Base-by-base conservation (phyloP, 78 protist genomes). In the Dictyostelium discoideum region DNA sequence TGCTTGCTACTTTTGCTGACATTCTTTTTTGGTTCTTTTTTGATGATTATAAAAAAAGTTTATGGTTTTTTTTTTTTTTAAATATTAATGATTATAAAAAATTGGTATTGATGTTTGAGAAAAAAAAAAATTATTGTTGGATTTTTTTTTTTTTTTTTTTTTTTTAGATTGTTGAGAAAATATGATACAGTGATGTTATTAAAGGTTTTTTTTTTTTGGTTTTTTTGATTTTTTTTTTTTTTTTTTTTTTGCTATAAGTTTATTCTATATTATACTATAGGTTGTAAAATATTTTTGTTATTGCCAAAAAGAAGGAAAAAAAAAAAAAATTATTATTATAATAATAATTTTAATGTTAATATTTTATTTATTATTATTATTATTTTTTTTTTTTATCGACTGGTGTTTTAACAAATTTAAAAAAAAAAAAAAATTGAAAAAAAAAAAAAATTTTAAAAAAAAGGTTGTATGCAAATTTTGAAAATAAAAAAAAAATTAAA, bases 1-100 rank as follows among this genome's bases (percentile, higher is more conserved):
- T 39, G 14, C 24, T 78, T 78, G 84, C 40, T 78, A 24, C 32
- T 79, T 42, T 44, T 42, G n/a, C 6, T 79, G 85, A 79, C 85
- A 79, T 79, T 37, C 37, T 32, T 32, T 1, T 32, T 32, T 32
- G 37, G 0, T 32, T 32, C 37, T 32, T 32, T 32, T 72, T 22
- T 24, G 4, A 26, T 69, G n/a, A 22, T 42, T 69, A 32, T 32
- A 32, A 32, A 10, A 10, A 69, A 24, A 11, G 32, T n/a, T 29
- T 11, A 29, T 14, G 0, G 29, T 72, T 16, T 29, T 72, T 29
- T 29, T 74, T 74, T 32, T 26, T 39, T 24, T 14, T 18, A 37
- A 74, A 3, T 74, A 37, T 37, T 74, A 37, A 14, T 76, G 82
- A 39, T 39, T 39, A 37, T 76, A 32, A 29, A 74, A 69, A 26